Conservation (phyloP, 1,139 yeast species). For the Yamadazyma diospyri region DNA sequence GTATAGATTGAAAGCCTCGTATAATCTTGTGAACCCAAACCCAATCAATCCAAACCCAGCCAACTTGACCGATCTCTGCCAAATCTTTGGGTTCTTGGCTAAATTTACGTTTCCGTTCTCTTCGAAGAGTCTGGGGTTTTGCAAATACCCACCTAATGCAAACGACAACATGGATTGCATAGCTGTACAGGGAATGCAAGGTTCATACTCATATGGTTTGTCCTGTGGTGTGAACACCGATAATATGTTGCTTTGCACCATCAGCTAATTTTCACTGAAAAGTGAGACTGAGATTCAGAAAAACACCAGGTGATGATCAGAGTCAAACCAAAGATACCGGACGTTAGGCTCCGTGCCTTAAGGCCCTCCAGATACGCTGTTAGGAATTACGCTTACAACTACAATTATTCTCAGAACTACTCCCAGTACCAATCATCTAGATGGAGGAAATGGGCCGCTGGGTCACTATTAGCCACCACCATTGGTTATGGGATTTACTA, state of each 20-base stretch:
- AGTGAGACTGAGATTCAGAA: background rate
- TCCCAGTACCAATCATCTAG: slow-evolving; percentile 14
- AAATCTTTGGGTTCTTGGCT: slow-evolving; percentile 39
- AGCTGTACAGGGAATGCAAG: slow-evolving; percentile 40
- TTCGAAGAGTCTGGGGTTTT: slow-evolving; percentile 27
- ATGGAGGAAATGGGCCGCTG: slow-evolving; percentile 23
- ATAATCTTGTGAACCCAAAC: slow-evolving; percentile 34
- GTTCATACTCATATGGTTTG: slow-evolving; percentile 9
- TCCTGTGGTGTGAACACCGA: slow-evolving; percentile 24
- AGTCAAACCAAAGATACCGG: background rate
- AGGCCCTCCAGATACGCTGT: slow-evolving; percentile 5
- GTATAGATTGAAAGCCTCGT: slow-evolving; percentile 4
- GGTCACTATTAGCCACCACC: slow-evolving; percentile 21
- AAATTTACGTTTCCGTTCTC: slow-evolving; percentile 33
- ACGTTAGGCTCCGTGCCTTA: background rate
- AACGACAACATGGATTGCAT: slow-evolving; percentile 34
- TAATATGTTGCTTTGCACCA: slow-evolving; percentile 24
- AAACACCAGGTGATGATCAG: background rate
- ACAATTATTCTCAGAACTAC: slow-evolving; percentile 15
- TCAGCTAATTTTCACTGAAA: slow-evolving; percentile 2
- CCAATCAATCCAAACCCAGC: slow-evolving; percentile 34
- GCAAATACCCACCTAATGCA: slow-evolving; percentile 35
- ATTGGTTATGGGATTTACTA: slow-evolving; percentile 41
- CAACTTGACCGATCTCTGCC: slow-evolving; percentile 35
- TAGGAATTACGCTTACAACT: slow-evolving; percentile 4